Conservation (phyloP, 495 filamentous ascomycete species). For the Lophium mytilinum region DNA sequence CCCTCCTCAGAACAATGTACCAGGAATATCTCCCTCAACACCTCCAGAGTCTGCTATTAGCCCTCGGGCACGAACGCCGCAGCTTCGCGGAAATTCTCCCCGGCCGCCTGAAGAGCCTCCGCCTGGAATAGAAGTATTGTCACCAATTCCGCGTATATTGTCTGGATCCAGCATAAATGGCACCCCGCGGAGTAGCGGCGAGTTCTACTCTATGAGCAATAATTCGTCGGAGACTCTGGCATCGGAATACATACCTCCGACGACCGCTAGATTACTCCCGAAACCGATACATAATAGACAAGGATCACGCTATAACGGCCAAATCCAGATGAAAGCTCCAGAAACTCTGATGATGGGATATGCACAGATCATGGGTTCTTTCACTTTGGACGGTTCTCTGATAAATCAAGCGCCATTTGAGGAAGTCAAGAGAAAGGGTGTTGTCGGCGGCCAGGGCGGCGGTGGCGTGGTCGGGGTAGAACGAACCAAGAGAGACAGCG, state of each 20-base stretch:
- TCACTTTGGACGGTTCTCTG: constrained; percentile 83
- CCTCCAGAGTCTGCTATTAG: constrained; percentile 11
- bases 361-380: constrained; percentile 87
- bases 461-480: constrained; percentile 77
- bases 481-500: constrained; percentile 63
- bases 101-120: constrained; percentile 30
- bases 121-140: constrained; percentile 26
- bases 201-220: constrained; percentile 91
- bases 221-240: constrained; percentile 87
- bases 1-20: constrained; percentile 27
- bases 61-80: constrained; percentile 13
- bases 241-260: constrained; percentile 77
- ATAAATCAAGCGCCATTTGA: constrained; percentile 87
- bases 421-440: constrained; percentile 88
- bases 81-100: constrained; percentile 28
- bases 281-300: constrained; percentile 53
- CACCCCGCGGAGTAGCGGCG: constrained; percentile 79
- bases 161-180: constrained; percentile 60
- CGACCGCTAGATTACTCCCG: constrained; percentile 40
- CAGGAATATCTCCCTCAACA: constrained; percentile 7
- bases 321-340: constrained; percentile 40
- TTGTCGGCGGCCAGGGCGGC: constrained; percentile 72
- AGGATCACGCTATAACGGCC: constrained; percentile 48
- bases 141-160: constrained; percentile 60
- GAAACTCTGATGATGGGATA: constrained; percentile 97